Percentiles rank a stretch among this genome's conserved stretches.
Conservation (phyloP, 2,329 filamentous ascomycete genomes). For the Neophaeococcomyces mojaviensis region DNA sequence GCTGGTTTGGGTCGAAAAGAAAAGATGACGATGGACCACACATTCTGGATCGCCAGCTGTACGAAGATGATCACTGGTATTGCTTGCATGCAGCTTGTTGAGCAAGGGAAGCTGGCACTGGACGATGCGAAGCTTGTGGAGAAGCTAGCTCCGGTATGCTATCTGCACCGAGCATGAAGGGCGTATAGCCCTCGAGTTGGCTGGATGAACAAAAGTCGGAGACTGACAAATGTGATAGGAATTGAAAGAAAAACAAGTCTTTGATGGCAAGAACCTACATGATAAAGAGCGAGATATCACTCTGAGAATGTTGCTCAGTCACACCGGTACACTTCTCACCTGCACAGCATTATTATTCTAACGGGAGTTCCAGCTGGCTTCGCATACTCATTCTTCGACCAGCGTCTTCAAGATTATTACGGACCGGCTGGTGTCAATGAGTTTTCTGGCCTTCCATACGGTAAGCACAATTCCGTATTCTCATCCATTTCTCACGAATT, state of each 20-base stretch:
- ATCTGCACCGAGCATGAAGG: no score
- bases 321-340: slow-evolving; percentile 37
- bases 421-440: slow-evolving; percentile 50
- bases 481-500: slow-evolving; percentile 25
- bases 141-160: slow-evolving; percentile 31
- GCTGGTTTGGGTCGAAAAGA: slow-evolving; percentile 17
- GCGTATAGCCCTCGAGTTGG: not conserved
- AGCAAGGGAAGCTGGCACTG: slow-evolving; percentile 41
- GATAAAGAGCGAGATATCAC: slow-evolving; percentile 41
- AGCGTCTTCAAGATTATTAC: slow-evolving; percentile 32
- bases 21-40: slow-evolving; percentile 25
- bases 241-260: slow-evolving; percentile 41
- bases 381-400: slow-evolving; percentile 43
- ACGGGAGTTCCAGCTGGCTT: slow-evolving; percentile 26
- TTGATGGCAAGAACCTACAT: slow-evolving; percentile 28
- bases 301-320: slow-evolving; percentile 43
- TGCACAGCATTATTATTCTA: slow-evolving; percentile 9
- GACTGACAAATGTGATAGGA: slow-evolving; percentile 27
- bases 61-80: slow-evolving; percentile 50
- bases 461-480: not conserved
- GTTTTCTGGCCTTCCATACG: slow-evolving; percentile 39
- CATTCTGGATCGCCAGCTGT: slow-evolving; percentile 49
- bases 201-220: not conserved
- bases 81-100: slow-evolving; percentile 52
- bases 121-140: slow-evolving; percentile 44